Evolutionary conservation across 352 stramenopile species (phyloP), one percentile per base, ranked within the genome.

Genomic region (Phytopythium sindhum): DNA sequence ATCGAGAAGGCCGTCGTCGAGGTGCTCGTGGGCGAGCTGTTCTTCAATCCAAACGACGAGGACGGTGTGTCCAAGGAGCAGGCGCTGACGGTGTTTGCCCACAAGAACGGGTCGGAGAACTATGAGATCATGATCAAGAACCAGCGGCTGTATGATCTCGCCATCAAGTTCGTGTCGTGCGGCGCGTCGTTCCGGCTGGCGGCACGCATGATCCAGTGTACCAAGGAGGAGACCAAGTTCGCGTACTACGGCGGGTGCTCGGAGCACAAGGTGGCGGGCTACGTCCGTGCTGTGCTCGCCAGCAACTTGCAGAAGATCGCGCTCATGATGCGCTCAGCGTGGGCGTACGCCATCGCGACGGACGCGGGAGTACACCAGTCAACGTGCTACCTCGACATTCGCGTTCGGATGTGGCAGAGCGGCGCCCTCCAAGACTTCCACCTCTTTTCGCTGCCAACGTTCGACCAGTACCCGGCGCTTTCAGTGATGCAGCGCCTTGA

Each of bases 121-220:
- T 89, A 86, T 65, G 75, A 84, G 31, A 83, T 88, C 42, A 7
- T 67, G 6, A 80, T 89, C 58, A 86, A 84, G 65, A 88, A 89
- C 67, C 78, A 86, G 64, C 76, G 80, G 2, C 58, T 88, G 42
- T 89, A 81, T 42, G 80, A 89, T 41, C 54, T 89, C 11, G 80
- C 76, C 5, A 75, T 89, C 61, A 86, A 86, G 66, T 88, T 86
- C 60, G 73, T 89, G 9, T 72, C 78, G 5, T 83, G 73, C 55
- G 78, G 78, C 15, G 76, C 78, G 12, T 89, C 80, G 12, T 86
- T 81, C 59, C 78, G 78, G 9, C 68, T 89, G 23, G 77, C 78
- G 10, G 69, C 76, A 28, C 74, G 74, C 17, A 81, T 89, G 65
- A 66, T 89, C 9, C 74, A 86, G 57, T 86, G 77, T 65, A 77